Conservation (phyloP, 768 basidiomycete species). For the Clathrus columnatus region DNA sequence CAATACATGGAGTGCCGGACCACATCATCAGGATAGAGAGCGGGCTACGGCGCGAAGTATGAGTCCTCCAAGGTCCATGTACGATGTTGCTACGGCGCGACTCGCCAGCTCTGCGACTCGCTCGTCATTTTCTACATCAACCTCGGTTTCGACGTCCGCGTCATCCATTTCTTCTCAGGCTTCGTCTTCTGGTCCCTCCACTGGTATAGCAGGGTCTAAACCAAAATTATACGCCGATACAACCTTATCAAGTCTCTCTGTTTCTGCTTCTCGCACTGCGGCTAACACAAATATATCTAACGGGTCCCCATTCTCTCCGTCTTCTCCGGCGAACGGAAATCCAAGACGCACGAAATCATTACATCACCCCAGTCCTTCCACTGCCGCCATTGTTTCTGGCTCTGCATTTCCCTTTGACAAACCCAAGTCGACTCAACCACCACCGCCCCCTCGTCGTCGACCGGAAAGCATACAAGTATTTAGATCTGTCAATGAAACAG, state of each 20-base stretch:
- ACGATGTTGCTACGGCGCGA: conserved; percentile 19
- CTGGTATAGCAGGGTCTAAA: conserved; percentile 28
- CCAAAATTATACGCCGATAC: conserved; percentile 24
- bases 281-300: conserved; percentile 13
- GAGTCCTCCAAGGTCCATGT: conserved; percentile 11
- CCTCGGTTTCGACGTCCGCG: conserved; percentile 15
- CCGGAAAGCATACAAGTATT: conserved; percentile 57
- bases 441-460: conserved; percentile 39
- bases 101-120: conserved; percentile 9
- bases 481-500: not conserved
- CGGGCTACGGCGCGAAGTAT: conserved; percentile 4
- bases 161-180: conserved; percentile 16
- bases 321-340: conserved; percentile 25
- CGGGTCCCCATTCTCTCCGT: conserved; percentile 3
- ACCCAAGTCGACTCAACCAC: conserved; percentile 7
- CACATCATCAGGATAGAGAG: not conserved
- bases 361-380: conserved; percentile 30
- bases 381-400: not conserved
- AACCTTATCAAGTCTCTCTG: conserved; percentile 20
- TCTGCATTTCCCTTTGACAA: not conserved
- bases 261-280: conserved; percentile 7
- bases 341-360: conserved; percentile 47
- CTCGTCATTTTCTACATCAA: conserved; percentile 11
- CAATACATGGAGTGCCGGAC: conserved; percentile 13
- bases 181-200: conserved; percentile 25